A percentile compares a stretch with the other conserved stretches of the same genome.
phyloP scores from a whole-genome alignment of 352 stramenopile genomes.

The Globisporangium nodosum region DNA sequence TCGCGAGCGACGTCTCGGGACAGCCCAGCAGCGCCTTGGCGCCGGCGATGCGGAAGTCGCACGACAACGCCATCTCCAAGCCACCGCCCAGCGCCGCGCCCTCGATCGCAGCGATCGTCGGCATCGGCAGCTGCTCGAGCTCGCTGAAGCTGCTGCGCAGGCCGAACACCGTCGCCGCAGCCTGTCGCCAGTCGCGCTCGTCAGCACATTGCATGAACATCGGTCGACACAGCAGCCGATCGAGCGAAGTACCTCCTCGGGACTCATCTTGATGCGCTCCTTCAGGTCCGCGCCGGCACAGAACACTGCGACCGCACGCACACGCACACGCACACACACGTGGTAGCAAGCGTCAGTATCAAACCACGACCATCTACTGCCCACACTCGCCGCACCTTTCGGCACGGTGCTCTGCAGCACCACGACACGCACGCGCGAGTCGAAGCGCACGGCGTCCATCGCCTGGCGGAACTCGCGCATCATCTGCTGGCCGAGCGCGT shows the following conservation, averaged over 20 bases:
- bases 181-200: slow-evolving; percentile 13
- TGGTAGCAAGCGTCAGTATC: not conserved
- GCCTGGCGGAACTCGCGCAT: slow-evolving; percentile 73
- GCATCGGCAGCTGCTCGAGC: slow-evolving; percentile 87
- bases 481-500: slow-evolving; percentile 77
- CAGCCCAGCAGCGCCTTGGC: slow-evolving; percentile 84
- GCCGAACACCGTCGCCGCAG: slow-evolving; percentile 59
- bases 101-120: slow-evolving; percentile 91
- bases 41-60: slow-evolving; percentile 89
- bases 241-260: slow-evolving; percentile 49
- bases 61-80: slow-evolving; percentile 89
- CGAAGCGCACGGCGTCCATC: slow-evolving; percentile 58
- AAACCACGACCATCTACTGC: not conserved
- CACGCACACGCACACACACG: not conserved
- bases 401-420: slow-evolving; percentile 68
- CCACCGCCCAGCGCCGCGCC: slow-evolving; percentile 88
- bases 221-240: not conserved
- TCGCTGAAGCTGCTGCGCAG: slow-evolving; percentile 81
- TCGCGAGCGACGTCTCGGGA: slow-evolving; percentile 90
- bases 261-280: slow-evolving; percentile 86
- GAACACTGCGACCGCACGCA: slow-evolving; percentile 45
- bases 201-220: not conserved
- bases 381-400: slow-evolving; percentile 22
- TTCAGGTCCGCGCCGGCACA: slow-evolving; percentile 89
- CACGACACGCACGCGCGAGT: slow-evolving; percentile 70